Evolutionary conservation across 78 protist genomes (phyloP).

Genomic region (Cavenderia fasciculata): DNA sequence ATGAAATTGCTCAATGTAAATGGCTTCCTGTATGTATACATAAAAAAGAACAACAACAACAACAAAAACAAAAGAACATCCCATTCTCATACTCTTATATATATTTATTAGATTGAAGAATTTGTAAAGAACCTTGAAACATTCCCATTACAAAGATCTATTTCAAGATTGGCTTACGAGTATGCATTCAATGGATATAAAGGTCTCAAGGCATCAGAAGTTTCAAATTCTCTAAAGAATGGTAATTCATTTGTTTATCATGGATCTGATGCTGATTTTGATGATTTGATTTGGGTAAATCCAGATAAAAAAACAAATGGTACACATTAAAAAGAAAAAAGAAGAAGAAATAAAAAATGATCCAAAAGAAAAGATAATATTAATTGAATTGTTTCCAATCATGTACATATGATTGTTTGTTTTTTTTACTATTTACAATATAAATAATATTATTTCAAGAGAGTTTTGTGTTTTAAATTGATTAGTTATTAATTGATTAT

Average conservation of each 20-base stretch:
- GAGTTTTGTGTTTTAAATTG: too few relatives aligned
- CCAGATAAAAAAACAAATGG: too few relatives aligned
- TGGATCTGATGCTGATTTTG: constrained; percentile 31
- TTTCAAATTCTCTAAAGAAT: constrained; percentile 30
- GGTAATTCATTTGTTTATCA: constrained; percentile 69
- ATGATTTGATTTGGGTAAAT: constrained; percentile 27
- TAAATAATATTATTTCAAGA: too few relatives aligned
- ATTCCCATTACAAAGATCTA: constrained; percentile 54
- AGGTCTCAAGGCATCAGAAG: constrained; percentile 44
- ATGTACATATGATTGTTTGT: too few relatives aligned
- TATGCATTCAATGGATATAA: constrained; percentile 64
- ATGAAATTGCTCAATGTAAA: constrained; percentile 61
- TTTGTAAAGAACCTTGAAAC: constrained; percentile 4
- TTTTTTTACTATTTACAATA: too few relatives aligned
- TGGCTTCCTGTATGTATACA: constrained; percentile 26
- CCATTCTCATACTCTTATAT: neutral
- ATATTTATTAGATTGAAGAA: constrained; percentile 16
- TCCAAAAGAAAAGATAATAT: too few relatives aligned
- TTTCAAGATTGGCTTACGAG: constrained; percentile 51
- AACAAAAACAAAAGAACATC: neutral
- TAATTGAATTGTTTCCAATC: too few relatives aligned
- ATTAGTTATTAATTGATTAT: too few relatives aligned
- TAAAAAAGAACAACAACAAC: neutral
- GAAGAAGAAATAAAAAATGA: too few relatives aligned
- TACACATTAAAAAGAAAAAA: too few relatives aligned